Conservation (phyloP, 208 protist genomes). For the Trypanosoma melophagium region DNA sequence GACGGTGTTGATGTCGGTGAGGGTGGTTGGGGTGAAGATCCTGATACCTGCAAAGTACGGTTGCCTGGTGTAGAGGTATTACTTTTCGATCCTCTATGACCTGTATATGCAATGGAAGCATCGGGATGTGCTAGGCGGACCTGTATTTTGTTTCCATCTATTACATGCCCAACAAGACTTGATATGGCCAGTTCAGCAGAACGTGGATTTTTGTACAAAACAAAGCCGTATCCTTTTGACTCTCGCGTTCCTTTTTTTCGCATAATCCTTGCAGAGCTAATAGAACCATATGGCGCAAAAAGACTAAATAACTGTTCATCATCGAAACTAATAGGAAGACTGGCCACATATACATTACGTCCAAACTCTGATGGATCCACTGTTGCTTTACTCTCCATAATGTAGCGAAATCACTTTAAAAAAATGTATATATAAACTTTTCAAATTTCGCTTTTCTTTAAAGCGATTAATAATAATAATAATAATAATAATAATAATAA, state of each 20-base stretch:
- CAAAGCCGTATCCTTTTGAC: slow-evolving; percentile 82
- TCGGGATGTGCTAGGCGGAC: slow-evolving; percentile 64
- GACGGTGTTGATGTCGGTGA: slow-evolving; percentile 12
- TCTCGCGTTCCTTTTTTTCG: slow-evolving; percentile 46
- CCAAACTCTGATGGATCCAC: slow-evolving; percentile 4
- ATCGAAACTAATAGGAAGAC: slow-evolving; percentile 62
- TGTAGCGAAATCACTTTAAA: no score
- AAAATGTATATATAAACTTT: no score
- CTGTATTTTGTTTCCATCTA: slow-evolving; percentile 61
- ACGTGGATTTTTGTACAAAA: slow-evolving; percentile 50
- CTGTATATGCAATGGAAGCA: slow-evolving; percentile 34
- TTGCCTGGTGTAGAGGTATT: slow-evolving; percentile 13
- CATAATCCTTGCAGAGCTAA: slow-evolving; percentile 73
- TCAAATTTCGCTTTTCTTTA: no score
- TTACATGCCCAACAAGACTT: slow-evolving; percentile 37
- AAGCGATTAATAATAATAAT: no score
- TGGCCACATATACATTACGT: slow-evolving; percentile 84
- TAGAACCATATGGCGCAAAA: slow-evolving; percentile 57
- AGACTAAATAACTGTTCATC: slow-evolving; percentile 63
- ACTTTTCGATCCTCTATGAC: slow-evolving; percentile 13
- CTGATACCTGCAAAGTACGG: slow-evolving; percentile 1
- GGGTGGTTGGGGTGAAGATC: no score
- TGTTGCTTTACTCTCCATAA: background rate
- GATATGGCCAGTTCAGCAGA: slow-evolving; percentile 48
- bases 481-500: no score